Evolutionary conservation across 2,329 filamentous ascomycete species (phyloP).

Genomic region (Colletotrichum ledebouriae): DNA sequence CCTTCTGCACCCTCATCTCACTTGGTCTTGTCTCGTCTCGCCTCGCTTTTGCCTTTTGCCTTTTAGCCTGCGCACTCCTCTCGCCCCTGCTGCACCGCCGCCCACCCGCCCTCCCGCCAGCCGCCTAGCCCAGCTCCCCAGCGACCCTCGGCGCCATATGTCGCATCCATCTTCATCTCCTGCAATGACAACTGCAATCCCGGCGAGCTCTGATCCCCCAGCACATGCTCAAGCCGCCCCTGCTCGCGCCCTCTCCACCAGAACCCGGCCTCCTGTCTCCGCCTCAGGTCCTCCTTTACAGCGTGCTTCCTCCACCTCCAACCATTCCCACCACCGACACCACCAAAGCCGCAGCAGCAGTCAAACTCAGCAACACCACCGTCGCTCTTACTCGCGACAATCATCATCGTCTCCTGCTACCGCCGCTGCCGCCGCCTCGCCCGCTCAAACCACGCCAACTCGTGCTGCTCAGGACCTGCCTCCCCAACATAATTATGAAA

Average conservation of each 20-base stretch:
- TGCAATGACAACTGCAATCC: constrained; percentile 53
- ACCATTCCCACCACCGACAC: constrained; percentile 49
- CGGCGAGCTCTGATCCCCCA: constrained; percentile 50
- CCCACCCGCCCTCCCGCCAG: no score
- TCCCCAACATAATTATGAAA: constrained; percentile 79
- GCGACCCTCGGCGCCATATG: constrained; percentile 13
- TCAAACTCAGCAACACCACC: constrained; percentile 14
- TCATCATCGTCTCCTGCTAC: constrained; percentile 54
- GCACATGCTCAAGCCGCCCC: constrained; percentile 48
- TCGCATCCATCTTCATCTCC: constrained; percentile 33
- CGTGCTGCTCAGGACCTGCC: constrained; percentile 53
- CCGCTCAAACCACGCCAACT: no score
- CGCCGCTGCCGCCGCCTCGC: constrained; percentile 50
- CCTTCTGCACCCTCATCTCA: constrained; percentile 10
- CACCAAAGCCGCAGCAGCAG: constrained; percentile 6
- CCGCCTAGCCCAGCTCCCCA: constrained; percentile 15
- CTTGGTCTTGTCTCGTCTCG: neutral
- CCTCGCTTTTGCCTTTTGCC: no score
- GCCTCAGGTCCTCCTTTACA: constrained; percentile 37
- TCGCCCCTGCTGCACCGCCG: no score
- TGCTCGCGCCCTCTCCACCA: constrained; percentile 54
- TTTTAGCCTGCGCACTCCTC: no score
- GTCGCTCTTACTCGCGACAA: constrained; percentile 46
- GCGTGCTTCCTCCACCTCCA: constrained; percentile 46
- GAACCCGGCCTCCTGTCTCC: constrained; percentile 50